phyloP scores from a whole-genome alignment of 169 alveolate genomes.

The Babesia sp. region DNA sequence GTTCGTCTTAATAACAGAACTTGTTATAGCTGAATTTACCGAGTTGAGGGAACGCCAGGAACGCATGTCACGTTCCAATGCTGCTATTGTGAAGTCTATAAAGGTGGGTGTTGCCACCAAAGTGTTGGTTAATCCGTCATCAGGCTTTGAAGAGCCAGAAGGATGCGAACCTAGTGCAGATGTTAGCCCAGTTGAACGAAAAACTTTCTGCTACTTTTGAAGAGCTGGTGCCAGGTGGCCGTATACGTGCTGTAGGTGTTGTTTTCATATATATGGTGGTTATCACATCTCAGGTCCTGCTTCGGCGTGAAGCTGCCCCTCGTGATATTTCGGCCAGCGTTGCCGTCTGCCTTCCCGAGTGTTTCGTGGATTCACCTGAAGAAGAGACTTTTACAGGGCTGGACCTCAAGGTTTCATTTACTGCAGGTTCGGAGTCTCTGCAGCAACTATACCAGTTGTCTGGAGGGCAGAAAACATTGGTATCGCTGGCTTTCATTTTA shows the following conservation, averaged over 20 bases:
- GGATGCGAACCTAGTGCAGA: slow-evolving; percentile 59
- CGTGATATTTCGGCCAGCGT: slow-evolving; percentile 24
- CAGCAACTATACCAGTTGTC: slow-evolving; percentile 54
- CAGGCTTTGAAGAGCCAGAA: slow-evolving; percentile 50
- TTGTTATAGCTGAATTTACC: slow-evolving; percentile 29
- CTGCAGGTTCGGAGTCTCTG: slow-evolving; percentile 9
- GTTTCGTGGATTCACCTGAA: slow-evolving; percentile 33
- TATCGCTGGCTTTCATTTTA: slow-evolving; percentile 71
- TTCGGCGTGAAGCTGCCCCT: slow-evolving; percentile 30
- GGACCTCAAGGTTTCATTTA: slow-evolving; percentile 62
- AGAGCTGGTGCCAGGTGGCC: slow-evolving; percentile 74
- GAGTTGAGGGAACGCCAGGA: slow-evolving; percentile 21
- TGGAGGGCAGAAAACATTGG: slow-evolving; percentile 79
- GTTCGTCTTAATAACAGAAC: background rate
- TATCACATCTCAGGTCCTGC: slow-evolving; percentile 9
- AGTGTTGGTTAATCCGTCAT: too few species aligned
- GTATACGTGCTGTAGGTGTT: slow-evolving; percentile 52
- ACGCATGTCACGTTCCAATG: slow-evolving; percentile 36
- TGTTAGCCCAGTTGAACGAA: slow-evolving; percentile 60
- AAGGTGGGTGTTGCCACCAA: background rate
- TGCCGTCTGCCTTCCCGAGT: slow-evolving; percentile 42
- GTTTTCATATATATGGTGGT: background rate
- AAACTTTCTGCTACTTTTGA: slow-evolving; percentile 58
- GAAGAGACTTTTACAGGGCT: slow-evolving; percentile 53
- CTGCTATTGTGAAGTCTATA: slow-evolving; percentile 41